Evolutionary conservation across 2,329 filamentous ascomycete genomes (phyloP).

Genomic region (Pseudogymnoascus sp.): DNA sequence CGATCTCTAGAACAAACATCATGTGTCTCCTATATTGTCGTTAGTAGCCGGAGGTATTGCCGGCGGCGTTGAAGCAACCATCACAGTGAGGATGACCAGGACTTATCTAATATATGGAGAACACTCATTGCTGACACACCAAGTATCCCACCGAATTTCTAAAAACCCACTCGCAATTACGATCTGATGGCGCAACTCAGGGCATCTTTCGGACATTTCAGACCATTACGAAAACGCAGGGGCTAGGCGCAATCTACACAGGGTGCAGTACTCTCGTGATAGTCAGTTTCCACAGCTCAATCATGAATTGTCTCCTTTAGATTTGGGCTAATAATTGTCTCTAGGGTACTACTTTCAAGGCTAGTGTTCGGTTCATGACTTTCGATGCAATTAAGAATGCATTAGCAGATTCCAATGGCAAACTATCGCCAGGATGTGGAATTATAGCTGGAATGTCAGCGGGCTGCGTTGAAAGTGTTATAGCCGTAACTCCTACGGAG

Average conservation of each 20-base stretch:
- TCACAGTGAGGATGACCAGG: too few species aligned
- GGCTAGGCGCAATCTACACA: slow-evolving; percentile 50
- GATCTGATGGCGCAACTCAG: slow-evolving; percentile 33
- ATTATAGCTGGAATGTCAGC: slow-evolving; percentile 53
- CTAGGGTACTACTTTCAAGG: slow-evolving; percentile 51
- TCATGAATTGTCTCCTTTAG: not conserved
- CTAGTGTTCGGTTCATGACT: slow-evolving; percentile 54
- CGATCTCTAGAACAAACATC: too few species aligned
- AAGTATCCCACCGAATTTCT: slow-evolving; percentile 45
- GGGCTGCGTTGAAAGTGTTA: slow-evolving; percentile 49
- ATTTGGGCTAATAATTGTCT: not conserved
- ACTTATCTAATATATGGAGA: too few species aligned
- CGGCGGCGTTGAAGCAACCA: too few species aligned
- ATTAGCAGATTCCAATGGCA: slow-evolving; percentile 46
- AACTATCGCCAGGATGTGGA: slow-evolving; percentile 44
- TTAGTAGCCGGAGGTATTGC: too few species aligned
- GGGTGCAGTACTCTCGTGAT: slow-evolving; percentile 53
- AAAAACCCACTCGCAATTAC: slow-evolving; percentile 52
- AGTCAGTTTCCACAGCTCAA: slow-evolving; percentile 16
- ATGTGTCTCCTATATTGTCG: too few species aligned
- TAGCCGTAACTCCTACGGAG: slow-evolving; percentile 57
- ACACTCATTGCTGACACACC: too few species aligned
- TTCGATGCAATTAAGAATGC: slow-evolving; percentile 54
- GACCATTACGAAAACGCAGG: slow-evolving; percentile 46
- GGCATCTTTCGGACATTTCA: slow-evolving; percentile 49